phyloP scores from a whole-genome alignment of 23 red algal species.

The Agarophyton chilense region DNA sequence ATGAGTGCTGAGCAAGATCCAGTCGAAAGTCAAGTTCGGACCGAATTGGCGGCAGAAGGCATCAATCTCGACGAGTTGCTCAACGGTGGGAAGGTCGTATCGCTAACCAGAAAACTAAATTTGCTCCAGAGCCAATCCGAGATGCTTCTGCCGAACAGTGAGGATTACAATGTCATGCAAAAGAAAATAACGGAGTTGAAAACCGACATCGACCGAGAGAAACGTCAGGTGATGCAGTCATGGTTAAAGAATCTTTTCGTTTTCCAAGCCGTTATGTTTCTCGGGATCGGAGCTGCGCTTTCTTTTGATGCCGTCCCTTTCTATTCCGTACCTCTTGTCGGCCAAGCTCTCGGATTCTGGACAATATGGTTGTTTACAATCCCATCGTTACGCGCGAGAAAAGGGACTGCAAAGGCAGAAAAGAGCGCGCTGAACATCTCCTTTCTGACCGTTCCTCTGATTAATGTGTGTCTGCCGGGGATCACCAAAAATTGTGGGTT shows the following conservation, averaged over 20 bases:
- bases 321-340: constrained; percentile 44
- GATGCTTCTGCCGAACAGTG: neutral
- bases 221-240: constrained; percentile 82
- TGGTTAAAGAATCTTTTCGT: constrained; percentile 86
- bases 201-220: constrained; percentile 59
- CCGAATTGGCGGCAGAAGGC: constrained; percentile 66
- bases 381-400: constrained; percentile 93
- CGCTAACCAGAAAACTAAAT: constrained; percentile 74
- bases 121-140: neutral
- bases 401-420: constrained; percentile 72
- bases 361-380: constrained; percentile 97
- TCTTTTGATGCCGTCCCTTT: constrained; percentile 60
- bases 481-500: constrained; percentile 62
- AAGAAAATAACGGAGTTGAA: constrained; percentile 18
- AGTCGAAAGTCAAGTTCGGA: constrained; percentile 56
- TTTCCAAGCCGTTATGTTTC: constrained; percentile 63
- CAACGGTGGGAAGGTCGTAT: constrained; percentile 83
- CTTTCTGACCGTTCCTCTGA: constrained; percentile 69
- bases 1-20: constrained; percentile 49
- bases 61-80: constrained; percentile 89
- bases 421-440: constrained; percentile 94
- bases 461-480: constrained; percentile 81
- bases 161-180: neutral
- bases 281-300: constrained; percentile 65
- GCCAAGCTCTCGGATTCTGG: constrained; percentile 95